Evolutionary conservation across 1,139 yeast genomes (phyloP).

Genomic region (Nakaseomyces kungkrabaensis): DNA sequence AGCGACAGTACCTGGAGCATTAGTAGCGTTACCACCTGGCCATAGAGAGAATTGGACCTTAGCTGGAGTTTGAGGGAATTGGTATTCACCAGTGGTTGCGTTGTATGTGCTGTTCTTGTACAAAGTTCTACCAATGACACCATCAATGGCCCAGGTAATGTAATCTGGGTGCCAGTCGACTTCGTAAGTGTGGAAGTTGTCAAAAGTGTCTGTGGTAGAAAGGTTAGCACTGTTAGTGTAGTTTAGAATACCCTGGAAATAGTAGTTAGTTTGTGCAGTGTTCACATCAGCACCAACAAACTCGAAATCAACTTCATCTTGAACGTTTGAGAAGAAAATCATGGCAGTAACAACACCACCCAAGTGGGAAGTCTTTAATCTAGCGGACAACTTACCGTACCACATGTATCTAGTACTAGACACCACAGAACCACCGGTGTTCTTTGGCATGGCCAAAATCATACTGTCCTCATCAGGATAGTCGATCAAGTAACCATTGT

Average conservation of each 20-base stretch:
- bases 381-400: constrained; percentile 75
- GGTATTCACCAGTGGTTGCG: constrained; percentile 45
- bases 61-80: constrained; percentile 83
- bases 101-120: constrained; percentile 59
- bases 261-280: constrained; percentile 65
- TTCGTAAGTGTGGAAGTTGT: constrained; percentile 64
- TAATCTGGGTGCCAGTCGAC: constrained; percentile 76
- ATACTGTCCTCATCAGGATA: constrained; percentile 42
- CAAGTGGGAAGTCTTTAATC: constrained; percentile 62
- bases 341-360: constrained; percentile 82
- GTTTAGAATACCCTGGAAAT: constrained; percentile 63
- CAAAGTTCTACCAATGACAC: constrained; percentile 57
- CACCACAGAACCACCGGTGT: constrained; percentile 70
- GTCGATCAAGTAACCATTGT: constrained; percentile 55
- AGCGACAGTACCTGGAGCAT: constrained; percentile 65
- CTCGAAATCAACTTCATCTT: constrained; percentile 87
- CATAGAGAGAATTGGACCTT: constrained; percentile 78
- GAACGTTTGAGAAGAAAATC: constrained; percentile 72
- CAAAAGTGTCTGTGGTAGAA: constrained; percentile 44
- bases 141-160: constrained; percentile 69
- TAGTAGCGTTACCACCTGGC: constrained; percentile 76
- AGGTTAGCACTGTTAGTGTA: constrained; percentile 49
- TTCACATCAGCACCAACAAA: constrained; percentile 66
- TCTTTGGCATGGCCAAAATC: constrained; percentile 68
- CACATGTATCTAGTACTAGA: constrained; percentile 74